Evolutionary conservation across 2,329 filamentous ascomycete species (phyloP), one percentile per base, ranked within the genome.

Genomic region (Cladophialophora chaetospira): DNA sequence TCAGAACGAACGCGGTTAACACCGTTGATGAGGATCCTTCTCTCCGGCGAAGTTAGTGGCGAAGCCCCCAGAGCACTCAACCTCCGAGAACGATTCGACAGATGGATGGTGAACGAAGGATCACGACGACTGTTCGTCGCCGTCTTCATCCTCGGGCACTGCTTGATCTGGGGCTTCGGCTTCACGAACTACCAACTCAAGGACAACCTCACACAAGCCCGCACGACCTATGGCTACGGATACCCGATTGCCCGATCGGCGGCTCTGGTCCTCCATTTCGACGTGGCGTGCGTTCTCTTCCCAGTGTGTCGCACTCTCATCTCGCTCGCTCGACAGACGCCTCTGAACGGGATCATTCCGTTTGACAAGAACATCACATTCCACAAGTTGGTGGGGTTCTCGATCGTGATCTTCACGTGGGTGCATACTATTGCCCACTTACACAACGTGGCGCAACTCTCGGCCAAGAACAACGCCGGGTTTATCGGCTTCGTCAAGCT

Each of bases 101-200:
- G 86, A 64, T 94, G 89, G 89, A 92, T 93, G 89, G 87, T 93
- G 60, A 93, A 93, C 70, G 89, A 93, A 71, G 89, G 89, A 60
- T 91, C 91, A 71, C 82, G 88, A 70, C 80, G 88, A 83, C 81
- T 93, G 85, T 90, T 91, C 67, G 88, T 93, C 57, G 85, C 86
- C 65, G 77, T 89, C 47, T 94, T 93, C 72, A 81, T 88, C 66
- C 69, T 88, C 38, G 74, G 89, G 31, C 89, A 94, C 72, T 78
- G 82, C 60, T 83, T 92, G 76, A 84, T 94, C 35, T 94, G 92
- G 69, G 80, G 82, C 9, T 91, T 94, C 66, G 88, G 86, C 49
- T 89, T 89, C 71, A 82, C 92, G 72, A 87, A 93, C 71, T 94
- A 90, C 69, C 80, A 85, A 25, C 74, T 91, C 64, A 93, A 92